These are phyloP conservation scores for Henckelia pumila DNA, from an alignment of 257 asterid genomes.

Conservation along the genomic window DNA sequence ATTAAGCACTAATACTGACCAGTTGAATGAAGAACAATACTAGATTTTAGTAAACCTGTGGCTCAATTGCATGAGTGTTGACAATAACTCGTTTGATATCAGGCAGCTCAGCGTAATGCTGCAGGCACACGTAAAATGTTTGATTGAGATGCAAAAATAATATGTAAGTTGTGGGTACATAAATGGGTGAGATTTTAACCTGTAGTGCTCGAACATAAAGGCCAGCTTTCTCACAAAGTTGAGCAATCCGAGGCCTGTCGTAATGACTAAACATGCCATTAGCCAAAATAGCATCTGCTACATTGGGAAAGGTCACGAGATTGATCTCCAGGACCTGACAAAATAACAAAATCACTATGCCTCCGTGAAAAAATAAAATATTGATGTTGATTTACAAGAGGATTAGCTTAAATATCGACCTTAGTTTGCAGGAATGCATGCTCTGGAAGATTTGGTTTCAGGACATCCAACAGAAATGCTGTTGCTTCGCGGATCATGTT, in stretches of 20 bases:
- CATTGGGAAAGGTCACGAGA: conserved; percentile 93
- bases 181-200: conserved; percentile 39
- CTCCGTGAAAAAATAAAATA: conserved; percentile 11
- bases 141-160: conserved; percentile 6
- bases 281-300: conserved; percentile 98
- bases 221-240: conserved; percentile 96
- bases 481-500: conserved; percentile 99
- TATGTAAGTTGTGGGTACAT: conserved; percentile 4
- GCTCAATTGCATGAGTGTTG: conserved; percentile 99
- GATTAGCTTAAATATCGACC: conserved; percentile 39
- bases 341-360: conserved; percentile 24
- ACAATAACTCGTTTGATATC: conserved; percentile 98
- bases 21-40: conserved; percentile 3
- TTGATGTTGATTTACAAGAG: not conserved
- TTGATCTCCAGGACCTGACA: conserved; percentile 89
- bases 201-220: conserved; percentile 94
- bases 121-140: conserved; percentile 30
- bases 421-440: conserved; percentile 93
- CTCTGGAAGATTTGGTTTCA: conserved; percentile 96
- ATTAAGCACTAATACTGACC: conserved; percentile 22
- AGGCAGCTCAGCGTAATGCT: conserved; percentile 92
- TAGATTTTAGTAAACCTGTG: conserved; percentile 60
- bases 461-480: conserved; percentile 93
- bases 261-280: conserved; percentile 98
- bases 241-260: conserved; percentile 94